Conservation (phyloP, 2,329 filamentous ascomycete species). For the Pestalotiopsis sp. region DNA sequence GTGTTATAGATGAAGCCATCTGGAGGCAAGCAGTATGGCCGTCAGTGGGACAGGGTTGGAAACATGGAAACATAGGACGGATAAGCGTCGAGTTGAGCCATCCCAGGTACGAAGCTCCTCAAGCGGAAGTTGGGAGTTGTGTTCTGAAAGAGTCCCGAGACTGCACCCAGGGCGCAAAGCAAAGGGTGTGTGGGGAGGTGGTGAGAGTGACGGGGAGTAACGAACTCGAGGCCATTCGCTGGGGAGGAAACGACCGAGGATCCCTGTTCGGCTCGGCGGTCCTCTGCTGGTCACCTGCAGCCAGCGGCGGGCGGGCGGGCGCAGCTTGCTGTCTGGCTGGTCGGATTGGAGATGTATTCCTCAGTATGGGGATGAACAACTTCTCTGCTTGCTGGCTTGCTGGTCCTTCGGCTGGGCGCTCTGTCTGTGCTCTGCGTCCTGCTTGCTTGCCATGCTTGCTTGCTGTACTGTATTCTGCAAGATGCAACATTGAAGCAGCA, state of each 20-base stretch:
- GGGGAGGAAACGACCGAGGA: constrained; percentile 16
- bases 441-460: background rate
- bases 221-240: constrained; percentile 20
- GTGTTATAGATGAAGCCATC: constrained; percentile 18
- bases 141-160: constrained; percentile 6
- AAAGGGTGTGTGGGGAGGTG: constrained; percentile 12
- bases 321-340: background rate
- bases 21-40: constrained; percentile 12
- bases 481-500: background rate
- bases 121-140: constrained; percentile 12
- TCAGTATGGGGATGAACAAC: background rate
- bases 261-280: constrained; percentile 10
- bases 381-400: background rate
- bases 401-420: background rate
- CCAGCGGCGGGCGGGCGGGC: background rate
- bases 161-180: constrained; percentile 4
- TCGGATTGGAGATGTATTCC: background rate
- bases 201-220: constrained; percentile 21
- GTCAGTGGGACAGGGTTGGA: constrained; percentile 4
- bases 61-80: constrained; percentile 7
- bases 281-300: constrained; percentile 14
- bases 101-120: constrained; percentile 6
- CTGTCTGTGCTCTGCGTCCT: background rate
- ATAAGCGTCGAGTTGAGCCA: constrained; percentile 7
- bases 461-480: background rate